Conservation (phyloP, 2,329 filamentous ascomycete genomes). For the Botrytis squamosa region DNA sequence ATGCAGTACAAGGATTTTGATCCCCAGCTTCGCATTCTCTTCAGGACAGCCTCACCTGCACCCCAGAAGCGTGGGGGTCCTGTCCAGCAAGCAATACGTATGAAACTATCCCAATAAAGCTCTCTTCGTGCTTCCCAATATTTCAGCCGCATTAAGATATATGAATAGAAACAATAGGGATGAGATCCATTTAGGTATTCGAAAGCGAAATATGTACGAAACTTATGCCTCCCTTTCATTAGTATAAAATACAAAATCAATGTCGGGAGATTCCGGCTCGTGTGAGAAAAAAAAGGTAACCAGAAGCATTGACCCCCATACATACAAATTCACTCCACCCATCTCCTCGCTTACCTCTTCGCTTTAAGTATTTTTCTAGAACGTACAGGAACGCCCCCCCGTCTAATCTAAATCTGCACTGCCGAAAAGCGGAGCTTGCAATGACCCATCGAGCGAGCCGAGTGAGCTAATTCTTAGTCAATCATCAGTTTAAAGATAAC, state of each 20-base stretch:
- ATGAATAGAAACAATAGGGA: neutral
- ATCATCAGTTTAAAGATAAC: neutral
- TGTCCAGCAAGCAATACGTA: neutral
- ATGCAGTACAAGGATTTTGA: neutral
- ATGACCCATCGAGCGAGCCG: neutral
- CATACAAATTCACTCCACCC: neutral
- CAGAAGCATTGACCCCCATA: neutral
- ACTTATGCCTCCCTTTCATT: neutral
- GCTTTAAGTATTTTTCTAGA: conserved; percentile 8
- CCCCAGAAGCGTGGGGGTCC: neutral
- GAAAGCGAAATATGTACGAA: neutral
- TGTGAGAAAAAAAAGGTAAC: neutral
- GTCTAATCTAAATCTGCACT: conserved; percentile 1
- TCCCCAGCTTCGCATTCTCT: neutral
- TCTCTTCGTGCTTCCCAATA: neutral
- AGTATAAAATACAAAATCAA: neutral
- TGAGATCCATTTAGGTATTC: neutral
- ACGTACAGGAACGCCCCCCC: neutral
- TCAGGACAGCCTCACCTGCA: neutral
- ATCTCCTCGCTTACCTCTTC: neutral
- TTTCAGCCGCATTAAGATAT: neutral
- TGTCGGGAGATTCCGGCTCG: neutral
- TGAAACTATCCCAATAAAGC: conserved; percentile 7
- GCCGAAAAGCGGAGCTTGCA: conserved; percentile 9
- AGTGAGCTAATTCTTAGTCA: neutral